Evolutionary conservation across 305 asterid species (phyloP), one percentile per base, ranked within the genome.

Genomic region (Solanum hybrid): DNA sequence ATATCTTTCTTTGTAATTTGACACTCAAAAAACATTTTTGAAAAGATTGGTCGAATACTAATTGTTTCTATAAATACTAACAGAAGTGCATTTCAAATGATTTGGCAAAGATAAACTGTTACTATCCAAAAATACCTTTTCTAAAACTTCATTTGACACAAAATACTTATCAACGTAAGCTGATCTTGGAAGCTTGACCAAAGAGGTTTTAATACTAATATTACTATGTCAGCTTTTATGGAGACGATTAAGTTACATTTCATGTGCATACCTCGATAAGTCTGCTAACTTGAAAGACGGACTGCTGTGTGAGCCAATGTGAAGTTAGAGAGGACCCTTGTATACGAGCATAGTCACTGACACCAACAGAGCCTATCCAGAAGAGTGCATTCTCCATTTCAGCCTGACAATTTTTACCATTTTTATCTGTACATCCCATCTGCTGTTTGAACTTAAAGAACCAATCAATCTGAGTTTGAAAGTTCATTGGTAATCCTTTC

Each of bases 311-410:
- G 68, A 93, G 84, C 86, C 90, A 89, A 36, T 88, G 90, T 61
- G 90, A 86, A 17, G 92, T 27, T 77, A 84, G n/a, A 26, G 92
- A 12, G 6, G 93, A 87, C 11, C 91, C 92, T 11, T 78, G 79
- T 27, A 91, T 75, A 26, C 93, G 92, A 26, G 91, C 41, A 34
- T 90, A 93, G 91, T 94, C 94, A 11, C 91, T 88, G 9, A 91
- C 61, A n/a, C 96, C 95, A 89, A 93, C 80, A 26, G 91, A 92
- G 38, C 95, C 96, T 15, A 93, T 45, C 95, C 96, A 94, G 86
- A 94, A 93, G 84, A 93, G 94, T 2, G 96, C 88, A 33, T 91
- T 91, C 5, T 75, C 93, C 78, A 93, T 29, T 37, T 93, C 91
- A 13, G 79, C 91, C 29, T 90, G 90, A 93, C 94, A 90, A 10